Conservation (phyloP, 768 basidiomycete genomes). For the Phylloporus rhodoxanthus region DNA sequence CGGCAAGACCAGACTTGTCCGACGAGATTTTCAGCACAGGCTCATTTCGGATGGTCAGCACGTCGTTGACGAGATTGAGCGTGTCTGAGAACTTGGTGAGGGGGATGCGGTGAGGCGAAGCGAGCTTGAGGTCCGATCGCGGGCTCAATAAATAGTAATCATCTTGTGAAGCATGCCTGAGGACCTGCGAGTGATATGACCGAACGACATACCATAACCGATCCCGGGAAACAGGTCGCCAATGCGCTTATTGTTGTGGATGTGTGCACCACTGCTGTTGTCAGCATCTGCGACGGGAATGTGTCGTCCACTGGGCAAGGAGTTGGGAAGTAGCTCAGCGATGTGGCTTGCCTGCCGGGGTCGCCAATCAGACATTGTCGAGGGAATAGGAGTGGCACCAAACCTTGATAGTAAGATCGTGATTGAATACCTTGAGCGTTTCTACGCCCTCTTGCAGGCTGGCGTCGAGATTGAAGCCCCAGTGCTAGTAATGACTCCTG, state of each 20-base stretch:
- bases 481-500: constrained; percentile 45
- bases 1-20: constrained; percentile 50
- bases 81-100: constrained; percentile 35
- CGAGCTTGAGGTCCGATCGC: constrained; percentile 27
- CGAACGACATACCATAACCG: constrained; percentile 50
- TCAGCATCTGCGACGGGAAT: constrained; percentile 41
- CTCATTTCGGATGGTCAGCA: constrained; percentile 27
- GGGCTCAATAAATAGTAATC: constrained; percentile 57
- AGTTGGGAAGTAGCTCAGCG: constrained; percentile 45
- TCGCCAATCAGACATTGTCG: not conserved
- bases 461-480: constrained; percentile 78
- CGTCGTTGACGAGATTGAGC: constrained; percentile 40
- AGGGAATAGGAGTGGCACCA: not conserved
- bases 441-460: constrained; percentile 44
- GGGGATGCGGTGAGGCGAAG: constrained; percentile 46
- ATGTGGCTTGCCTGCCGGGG: constrained; percentile 45
- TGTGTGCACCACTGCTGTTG: constrained; percentile 34
- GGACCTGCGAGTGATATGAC: not conserved
- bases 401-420: constrained; percentile 38
- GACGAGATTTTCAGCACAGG: constrained; percentile 52
- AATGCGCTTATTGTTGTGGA: constrained; percentile 46
- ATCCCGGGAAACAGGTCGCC: constrained; percentile 50
- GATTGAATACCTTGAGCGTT: constrained; percentile 47
- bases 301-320: constrained; percentile 50
- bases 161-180: constrained; percentile 34